A percentile compares a stretch with the other conserved stretches of the same genome.
Conservation (phyloP, 1,284 basidiomycete genomes). For the Kwoniella shivajii region DNA sequence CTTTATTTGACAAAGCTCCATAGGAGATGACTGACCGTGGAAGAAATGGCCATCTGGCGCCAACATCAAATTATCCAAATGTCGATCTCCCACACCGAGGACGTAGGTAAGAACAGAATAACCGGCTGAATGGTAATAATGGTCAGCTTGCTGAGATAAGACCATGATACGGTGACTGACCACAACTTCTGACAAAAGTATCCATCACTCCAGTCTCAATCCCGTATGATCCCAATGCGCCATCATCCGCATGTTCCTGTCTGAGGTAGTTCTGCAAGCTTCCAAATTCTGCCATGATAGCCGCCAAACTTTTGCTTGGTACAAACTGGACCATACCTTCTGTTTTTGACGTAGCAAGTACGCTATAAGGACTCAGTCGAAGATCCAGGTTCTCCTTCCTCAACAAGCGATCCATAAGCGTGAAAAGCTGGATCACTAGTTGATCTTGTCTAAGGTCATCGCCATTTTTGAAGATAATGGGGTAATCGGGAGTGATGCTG, state of each 20-base stretch:
- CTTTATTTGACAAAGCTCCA: background rate
- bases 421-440: constrained; percentile 94
- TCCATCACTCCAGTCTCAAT: constrained; percentile 91
- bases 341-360: constrained; percentile 85
- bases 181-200: constrained; percentile 95
- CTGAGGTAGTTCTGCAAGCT: constrained; percentile 86
- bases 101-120: constrained; percentile 98
- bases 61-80: constrained; percentile 92
- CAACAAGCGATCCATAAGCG: constrained; percentile 91
- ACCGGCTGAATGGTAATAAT: constrained; percentile 65
- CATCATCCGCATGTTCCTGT: constrained; percentile 83
- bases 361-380: constrained; percentile 88
- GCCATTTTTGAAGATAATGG: constrained; percentile 97
- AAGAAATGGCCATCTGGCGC: constrained; percentile 78
- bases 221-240: constrained; percentile 86
- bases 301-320: constrained; percentile 90
- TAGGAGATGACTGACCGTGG: constrained; percentile 45
- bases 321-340: constrained; percentile 98
- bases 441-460: constrained; percentile 99
- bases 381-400: constrained; percentile 95
- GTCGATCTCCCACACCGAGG: constrained; percentile 94
- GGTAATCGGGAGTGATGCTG: constrained; percentile 64
- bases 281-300: constrained; percentile 90
- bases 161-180: constrained; percentile 59
- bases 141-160: constrained; percentile 4